Conservation (phyloP, 2,329 filamentous ascomycete genomes). For the Penicillium sp. region DNA sequence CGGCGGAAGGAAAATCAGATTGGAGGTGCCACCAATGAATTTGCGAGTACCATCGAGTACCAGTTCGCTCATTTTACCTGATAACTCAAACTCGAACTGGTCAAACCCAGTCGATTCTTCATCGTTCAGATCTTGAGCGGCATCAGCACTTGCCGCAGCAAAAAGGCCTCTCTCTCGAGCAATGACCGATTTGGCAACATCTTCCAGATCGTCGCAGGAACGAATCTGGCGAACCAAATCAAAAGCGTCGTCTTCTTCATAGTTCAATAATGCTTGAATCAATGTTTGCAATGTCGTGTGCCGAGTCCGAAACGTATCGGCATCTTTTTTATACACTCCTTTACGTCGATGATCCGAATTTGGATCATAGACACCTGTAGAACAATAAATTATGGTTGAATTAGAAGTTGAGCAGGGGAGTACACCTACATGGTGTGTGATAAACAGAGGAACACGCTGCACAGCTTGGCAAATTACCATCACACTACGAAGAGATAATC, state of each 20-base stretch:
- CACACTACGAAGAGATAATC: slow-evolving; percentile 60
- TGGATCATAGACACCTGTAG: slow-evolving; percentile 87
- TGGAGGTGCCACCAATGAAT: slow-evolving; percentile 92
- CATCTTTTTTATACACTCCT: slow-evolving; percentile 93
- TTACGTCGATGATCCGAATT: slow-evolving; percentile 95
- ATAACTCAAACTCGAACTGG: slow-evolving; percentile 75
- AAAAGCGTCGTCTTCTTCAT: slow-evolving; percentile 81
- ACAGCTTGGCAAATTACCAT: slow-evolving; percentile 87
- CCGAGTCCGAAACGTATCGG: slow-evolving; percentile 82
- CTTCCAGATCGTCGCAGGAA: slow-evolving; percentile 75
- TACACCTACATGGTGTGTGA: slow-evolving; percentile 46
- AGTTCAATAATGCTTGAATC: slow-evolving; percentile 89
- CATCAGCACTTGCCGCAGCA: slow-evolving; percentile 23
- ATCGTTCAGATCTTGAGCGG: slow-evolving; percentile 33
- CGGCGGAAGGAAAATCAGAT: slow-evolving; percentile 76
- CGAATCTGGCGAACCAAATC: slow-evolving; percentile 83
- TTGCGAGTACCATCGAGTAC: slow-evolving; percentile 83
- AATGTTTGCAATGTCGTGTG: slow-evolving; percentile 89
- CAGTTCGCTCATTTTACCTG: slow-evolving; percentile 90
- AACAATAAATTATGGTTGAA: neutral
- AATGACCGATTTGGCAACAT: slow-evolving; percentile 63
- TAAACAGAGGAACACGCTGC: slow-evolving; percentile 97
- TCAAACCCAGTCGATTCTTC: slow-evolving; percentile 48
- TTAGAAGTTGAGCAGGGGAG: neutral
- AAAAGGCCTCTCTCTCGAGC: slow-evolving; percentile 56